phyloP scores from a whole-genome alignment of 495 filamentous ascomycete genomes.

The Aspergillus olivimuriae region DNA sequence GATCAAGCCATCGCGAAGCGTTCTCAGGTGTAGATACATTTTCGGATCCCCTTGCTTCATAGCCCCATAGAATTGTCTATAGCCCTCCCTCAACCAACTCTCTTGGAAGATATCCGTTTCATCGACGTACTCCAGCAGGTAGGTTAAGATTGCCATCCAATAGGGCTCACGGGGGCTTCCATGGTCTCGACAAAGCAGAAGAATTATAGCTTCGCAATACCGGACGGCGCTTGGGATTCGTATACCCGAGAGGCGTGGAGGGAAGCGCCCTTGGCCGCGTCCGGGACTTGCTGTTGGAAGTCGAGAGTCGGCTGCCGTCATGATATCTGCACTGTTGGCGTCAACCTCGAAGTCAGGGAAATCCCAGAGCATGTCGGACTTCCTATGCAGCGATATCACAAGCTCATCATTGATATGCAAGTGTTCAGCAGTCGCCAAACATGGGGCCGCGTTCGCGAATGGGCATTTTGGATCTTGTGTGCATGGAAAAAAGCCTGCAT shows the following conservation, averaged over 20 bases:
- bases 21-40: no score
- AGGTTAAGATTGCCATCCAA: constrained; percentile 23
- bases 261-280: neutral
- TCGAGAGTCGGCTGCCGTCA: neutral
- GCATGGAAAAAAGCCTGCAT: neutral
- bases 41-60: no score
- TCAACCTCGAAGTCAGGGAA: neutral
- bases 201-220: constrained; percentile 22
- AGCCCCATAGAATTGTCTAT: constrained; percentile 18
- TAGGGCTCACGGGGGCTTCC: constrained; percentile 10
- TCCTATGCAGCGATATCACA: neutral
- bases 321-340: neutral
- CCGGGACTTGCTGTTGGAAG: neutral
- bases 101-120: constrained; percentile 18
- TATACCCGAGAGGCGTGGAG: neutral
- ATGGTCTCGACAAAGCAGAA: constrained; percentile 21
- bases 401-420: neutral
- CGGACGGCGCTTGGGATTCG: constrained; percentile 15
- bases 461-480: neutral
- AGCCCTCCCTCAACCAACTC: constrained; percentile 10
- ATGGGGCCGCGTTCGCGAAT: neutral
- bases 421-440: neutral
- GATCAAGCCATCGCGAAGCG: no score
- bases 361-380: neutral
- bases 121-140: constrained; percentile 22